Evolutionary conservation across 2,329 filamentous ascomycete species (phyloP).

Genomic region (Erysiphe pulchra): DNA sequence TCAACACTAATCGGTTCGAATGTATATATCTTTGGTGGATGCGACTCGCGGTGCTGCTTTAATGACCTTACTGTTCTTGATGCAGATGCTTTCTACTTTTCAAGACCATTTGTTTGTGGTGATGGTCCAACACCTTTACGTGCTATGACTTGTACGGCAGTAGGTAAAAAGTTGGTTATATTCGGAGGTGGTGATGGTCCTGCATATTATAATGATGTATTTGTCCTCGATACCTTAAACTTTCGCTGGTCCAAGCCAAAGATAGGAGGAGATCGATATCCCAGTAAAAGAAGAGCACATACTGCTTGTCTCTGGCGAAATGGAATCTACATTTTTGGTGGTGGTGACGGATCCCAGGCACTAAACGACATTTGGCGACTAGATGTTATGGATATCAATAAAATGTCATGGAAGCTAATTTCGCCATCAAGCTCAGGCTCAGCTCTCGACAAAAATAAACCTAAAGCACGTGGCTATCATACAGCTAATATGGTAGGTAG

Average conservation of each 20-base stretch:
- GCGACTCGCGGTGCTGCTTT: constrained; percentile 39
- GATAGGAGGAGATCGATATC: constrained; percentile 28
- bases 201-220: constrained; percentile 46
- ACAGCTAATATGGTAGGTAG: constrained; percentile 48
- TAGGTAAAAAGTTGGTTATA: constrained; percentile 43
- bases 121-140: constrained; percentile 38
- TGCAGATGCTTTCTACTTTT: constrained; percentile 46
- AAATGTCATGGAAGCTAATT: constrained; percentile 43
- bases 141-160: constrained; percentile 47
- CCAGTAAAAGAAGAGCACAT: constrained; percentile 37
- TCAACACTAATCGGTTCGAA: constrained; percentile 39
- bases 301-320: constrained; percentile 48
- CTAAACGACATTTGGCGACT: constrained; percentile 50
- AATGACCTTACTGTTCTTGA: constrained; percentile 45
- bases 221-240: constrained; percentile 44
- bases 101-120: constrained; percentile 34
- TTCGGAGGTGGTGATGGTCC: constrained; percentile 47
- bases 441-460: constrained; percentile 20
- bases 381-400: constrained; percentile 36
- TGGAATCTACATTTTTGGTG: constrained; percentile 46
- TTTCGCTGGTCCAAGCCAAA: constrained; percentile 39
- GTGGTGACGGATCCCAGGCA: constrained; percentile 42
- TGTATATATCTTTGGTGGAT: constrained; percentile 43
- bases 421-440: constrained; percentile 19
- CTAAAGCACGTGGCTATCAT: constrained; percentile 42